A percentile compares a stretch with the other conserved stretches of the same genome.
Conservation (phyloP, 2,329 filamentous ascomycete species). For the Cladosporium phlei region DNA sequence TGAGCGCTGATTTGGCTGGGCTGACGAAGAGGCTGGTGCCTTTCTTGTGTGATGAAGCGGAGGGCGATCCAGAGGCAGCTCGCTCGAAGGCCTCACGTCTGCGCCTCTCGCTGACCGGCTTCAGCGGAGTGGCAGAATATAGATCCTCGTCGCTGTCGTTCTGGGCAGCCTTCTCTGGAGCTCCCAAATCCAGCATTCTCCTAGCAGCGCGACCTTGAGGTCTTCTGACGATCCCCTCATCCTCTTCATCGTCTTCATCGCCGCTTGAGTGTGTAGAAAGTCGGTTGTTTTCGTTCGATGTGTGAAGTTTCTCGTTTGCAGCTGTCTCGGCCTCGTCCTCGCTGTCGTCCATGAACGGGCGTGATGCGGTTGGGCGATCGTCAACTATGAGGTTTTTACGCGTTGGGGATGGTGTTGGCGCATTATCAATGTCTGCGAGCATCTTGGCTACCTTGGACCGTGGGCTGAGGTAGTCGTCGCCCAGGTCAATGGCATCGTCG, state of each 20-base stretch:
- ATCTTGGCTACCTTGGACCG: constrained; percentile 23
- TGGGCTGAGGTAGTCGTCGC: constrained; percentile 16
- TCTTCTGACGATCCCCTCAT: constrained; percentile 16
- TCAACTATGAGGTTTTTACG: neutral
- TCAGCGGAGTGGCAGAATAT: constrained; percentile 28
- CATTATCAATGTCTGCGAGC: constrained; percentile 25
- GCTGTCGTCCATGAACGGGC: constrained; percentile 12
- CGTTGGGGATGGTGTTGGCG: constrained; percentile 20
- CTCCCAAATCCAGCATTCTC: constrained; percentile 23
- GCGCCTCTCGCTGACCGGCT: constrained; percentile 2
- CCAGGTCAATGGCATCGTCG: constrained; percentile 7
- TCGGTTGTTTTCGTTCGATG: neutral
- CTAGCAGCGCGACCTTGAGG: constrained; percentile 28
- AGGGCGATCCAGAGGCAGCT: constrained; percentile 17
- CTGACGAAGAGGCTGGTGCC: constrained; percentile 28
- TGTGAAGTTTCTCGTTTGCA: neutral
- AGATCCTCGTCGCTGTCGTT: constrained; percentile 24
- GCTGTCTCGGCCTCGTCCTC: constrained; percentile 3
- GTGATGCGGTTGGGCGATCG: neutral
- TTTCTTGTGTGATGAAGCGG: constrained; percentile 10
- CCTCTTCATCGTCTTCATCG: constrained; percentile 6
- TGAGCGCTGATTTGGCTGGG: constrained; percentile 22
- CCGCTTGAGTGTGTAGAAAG: neutral
- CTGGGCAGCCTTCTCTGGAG: neutral
- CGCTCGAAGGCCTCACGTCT: constrained; percentile 9